Evolutionary conservation across 1,139 yeast species (phyloP), one percentile per base, ranked within the genome.

Genomic region (Nematodospora anomalae): DNA sequence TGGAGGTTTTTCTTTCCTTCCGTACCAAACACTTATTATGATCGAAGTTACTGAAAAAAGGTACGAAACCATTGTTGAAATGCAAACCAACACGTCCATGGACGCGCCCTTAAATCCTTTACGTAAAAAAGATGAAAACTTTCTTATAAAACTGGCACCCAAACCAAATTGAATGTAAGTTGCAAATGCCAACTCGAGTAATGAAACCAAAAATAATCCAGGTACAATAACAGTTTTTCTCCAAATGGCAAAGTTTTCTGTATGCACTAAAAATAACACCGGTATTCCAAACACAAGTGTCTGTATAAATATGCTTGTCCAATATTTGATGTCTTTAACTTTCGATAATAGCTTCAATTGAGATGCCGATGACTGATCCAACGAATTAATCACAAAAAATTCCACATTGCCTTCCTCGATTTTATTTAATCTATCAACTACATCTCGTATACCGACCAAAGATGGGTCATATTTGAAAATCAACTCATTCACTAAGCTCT

Each of bases 1-100:
- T 4, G 97, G 96, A 10, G 81, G 73, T 10, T 51, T 44, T n/a
- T 49, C 41, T 35, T 55, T 41, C 46, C 61, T 60, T 6, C 75
- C 59, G 48, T 55, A 37, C 71, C 70, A 52, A 45, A 55, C 53
- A 68, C 74, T 58, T 37, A 68, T 59, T 3, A 69, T 37, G 45
- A 79, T 78, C 1, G 94, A 74, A 16, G 80, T 58, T 1, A 84
- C 53, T 1, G 97, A 88, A 52, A 87, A 92, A 11, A 68, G 43
- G 53, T 80, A 92, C 3, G 97, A 86, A 21, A 86, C 79, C 34
- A 83, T 66, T 0, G 97, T 89, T 3, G 97, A 88, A 21, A 86
- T 69, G 40, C 86, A 80, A 25, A 94, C 92, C 44, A 94, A 70
- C 2, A 90, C 88, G 59, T 94, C 98, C 98, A 94, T 94, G 14